Evolutionary conservation across 768 basidiomycete species (phyloP).

Genomic region (Kwoniella sp.): DNA sequence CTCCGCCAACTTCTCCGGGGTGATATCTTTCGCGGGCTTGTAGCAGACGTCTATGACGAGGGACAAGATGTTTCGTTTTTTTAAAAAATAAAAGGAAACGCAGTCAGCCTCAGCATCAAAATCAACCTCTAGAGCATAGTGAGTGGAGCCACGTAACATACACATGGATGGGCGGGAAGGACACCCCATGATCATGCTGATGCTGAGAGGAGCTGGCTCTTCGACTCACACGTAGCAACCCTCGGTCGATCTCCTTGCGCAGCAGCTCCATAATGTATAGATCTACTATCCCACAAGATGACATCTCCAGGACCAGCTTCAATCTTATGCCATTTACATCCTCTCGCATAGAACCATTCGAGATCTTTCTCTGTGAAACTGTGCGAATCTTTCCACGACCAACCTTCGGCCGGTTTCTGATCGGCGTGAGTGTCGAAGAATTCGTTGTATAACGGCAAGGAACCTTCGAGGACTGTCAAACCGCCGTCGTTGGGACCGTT

Average conservation of each 20-base stretch:
- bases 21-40: slow-evolving; percentile 47
- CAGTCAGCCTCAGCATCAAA: no score
- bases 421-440: slow-evolving; percentile 50
- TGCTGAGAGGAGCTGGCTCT: neutral
- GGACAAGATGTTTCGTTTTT: no score
- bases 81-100: no score
- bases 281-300: slow-evolving; percentile 53
- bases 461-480: slow-evolving; percentile 56
- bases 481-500: slow-evolving; percentile 57
- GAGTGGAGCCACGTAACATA: neutral
- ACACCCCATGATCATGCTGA: neutral
- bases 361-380: slow-evolving; percentile 31
- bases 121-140: no score
- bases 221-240: slow-evolving; percentile 51
- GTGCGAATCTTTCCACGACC: slow-evolving; percentile 32
- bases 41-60: slow-evolving; percentile 50
- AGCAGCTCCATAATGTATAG: slow-evolving; percentile 50
- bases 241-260: slow-evolving; percentile 42
- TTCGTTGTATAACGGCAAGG: slow-evolving; percentile 49
- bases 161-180: neutral
- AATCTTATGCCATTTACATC: slow-evolving; percentile 55
- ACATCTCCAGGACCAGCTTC: slow-evolving; percentile 52
- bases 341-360: slow-evolving; percentile 56
- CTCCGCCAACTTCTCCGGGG: slow-evolving; percentile 29
- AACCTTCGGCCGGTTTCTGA: slow-evolving; percentile 35